phyloP scores from a whole-genome alignment of 108 stramenopile genomes.

The Fragilariopsis cylindrus region DNA sequence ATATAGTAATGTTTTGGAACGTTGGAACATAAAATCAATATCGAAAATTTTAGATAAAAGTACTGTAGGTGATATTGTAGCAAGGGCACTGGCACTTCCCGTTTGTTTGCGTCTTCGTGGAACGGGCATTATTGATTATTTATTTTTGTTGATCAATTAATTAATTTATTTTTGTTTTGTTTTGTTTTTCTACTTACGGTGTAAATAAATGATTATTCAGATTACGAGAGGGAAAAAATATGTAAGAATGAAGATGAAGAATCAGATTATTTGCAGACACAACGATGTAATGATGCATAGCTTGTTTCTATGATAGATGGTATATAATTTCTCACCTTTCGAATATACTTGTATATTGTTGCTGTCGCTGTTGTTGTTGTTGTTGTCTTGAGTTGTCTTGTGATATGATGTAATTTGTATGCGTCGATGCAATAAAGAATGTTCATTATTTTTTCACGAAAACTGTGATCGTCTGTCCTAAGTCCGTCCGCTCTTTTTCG shows the following conservation, averaged over 20 bases:
- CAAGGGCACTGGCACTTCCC: slow-evolving; percentile 22
- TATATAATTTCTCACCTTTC: no score
- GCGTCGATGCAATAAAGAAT: no score
- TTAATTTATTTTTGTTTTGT: background rate
- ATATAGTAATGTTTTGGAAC: slow-evolving; percentile 55
- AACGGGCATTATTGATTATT: slow-evolving; percentile 61
- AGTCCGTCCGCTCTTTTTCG: no score
- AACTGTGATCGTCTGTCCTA: no score
- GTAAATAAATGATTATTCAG: background rate
- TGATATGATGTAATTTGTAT: no score
- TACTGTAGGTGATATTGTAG: slow-evolving; percentile 34
- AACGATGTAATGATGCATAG: no score
- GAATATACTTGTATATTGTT: no score
- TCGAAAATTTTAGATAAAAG: slow-evolving; percentile 61
- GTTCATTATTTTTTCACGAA: no score
- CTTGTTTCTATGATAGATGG: no score
- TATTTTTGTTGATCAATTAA: background rate
- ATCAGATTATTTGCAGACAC: no score
- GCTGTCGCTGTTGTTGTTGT: no score
- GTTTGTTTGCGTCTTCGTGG: slow-evolving; percentile 72
- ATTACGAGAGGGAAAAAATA: background rate
- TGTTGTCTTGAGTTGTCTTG: no score
- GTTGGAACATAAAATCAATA: slow-evolving; percentile 73
- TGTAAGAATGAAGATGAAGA: background rate
- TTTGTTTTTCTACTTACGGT: background rate